phyloP scores from a whole-genome alignment of 495 filamentous ascomycete genomes.

The Hypoxylon intermedium region DNA sequence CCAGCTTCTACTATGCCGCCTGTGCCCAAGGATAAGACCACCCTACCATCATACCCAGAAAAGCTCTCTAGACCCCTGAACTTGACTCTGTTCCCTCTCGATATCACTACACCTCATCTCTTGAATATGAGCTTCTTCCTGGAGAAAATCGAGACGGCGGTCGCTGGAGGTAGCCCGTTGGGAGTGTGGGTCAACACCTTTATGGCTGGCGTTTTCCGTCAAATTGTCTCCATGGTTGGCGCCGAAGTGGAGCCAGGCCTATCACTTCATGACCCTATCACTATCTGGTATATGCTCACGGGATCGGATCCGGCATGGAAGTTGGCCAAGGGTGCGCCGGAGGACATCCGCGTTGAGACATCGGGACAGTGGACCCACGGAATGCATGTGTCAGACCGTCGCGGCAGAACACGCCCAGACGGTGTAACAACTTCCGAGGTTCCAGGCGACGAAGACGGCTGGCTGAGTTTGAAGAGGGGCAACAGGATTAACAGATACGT shows the following conservation, averaged over 20 bases:
- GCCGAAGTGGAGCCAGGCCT: conserved; percentile 64
- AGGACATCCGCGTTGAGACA: conserved; percentile 88
- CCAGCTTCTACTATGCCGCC: conserved; percentile 76
- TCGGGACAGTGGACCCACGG: conserved; percentile 93
- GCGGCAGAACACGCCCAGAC: conserved; percentile 67
- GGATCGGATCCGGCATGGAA: conserved; percentile 59
- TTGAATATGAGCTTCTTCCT: conserved; percentile 68
- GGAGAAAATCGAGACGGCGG: conserved; percentile 56
- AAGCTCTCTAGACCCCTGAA: conserved; percentile 71
- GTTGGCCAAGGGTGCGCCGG: conserved; percentile 49
- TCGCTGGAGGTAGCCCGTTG: conserved; percentile 71
- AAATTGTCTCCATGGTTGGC: conserved; percentile 68
- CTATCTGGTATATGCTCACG: conserved; percentile 84
- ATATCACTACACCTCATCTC: conserved; percentile 81
- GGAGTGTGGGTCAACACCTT: conserved; percentile 84
- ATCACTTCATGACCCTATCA: conserved; percentile 86
- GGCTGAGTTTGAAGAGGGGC: conserved; percentile 72
- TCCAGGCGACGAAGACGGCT: conserved; percentile 71
- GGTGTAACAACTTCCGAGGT: conserved; percentile 58
- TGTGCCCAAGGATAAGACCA: conserved; percentile 45
- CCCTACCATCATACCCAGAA: conserved; percentile 70
- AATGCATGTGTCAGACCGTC: conserved; percentile 82
- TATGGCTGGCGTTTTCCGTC: conserved; percentile 75
- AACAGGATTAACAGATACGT: conserved; percentile 80
- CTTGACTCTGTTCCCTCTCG: conserved; percentile 82